These are phyloP conservation scores for Hypomyces perniciosus DNA, from an alignment of 2,329 filamentous ascomycete genomes.

Conservation along the genomic window DNA sequence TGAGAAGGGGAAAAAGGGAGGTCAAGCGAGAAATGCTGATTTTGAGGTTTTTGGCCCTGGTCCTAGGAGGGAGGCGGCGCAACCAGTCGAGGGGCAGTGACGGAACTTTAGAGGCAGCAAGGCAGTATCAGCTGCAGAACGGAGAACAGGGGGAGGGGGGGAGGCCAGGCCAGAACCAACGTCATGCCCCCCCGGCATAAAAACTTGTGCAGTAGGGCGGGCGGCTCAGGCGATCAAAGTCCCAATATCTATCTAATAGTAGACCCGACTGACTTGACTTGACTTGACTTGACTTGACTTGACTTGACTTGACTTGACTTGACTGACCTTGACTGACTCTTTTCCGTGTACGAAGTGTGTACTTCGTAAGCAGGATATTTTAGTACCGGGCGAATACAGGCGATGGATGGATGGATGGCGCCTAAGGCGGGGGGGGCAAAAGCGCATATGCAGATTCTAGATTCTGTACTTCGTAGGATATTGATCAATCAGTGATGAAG, in stretches of 20 bases:
- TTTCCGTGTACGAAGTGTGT: background rate
- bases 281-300: background rate
- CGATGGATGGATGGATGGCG: background rate
- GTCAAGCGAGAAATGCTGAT: background rate
- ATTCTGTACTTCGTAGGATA: too few relatives aligned
- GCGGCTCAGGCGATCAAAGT: slow-evolving; percentile 1
- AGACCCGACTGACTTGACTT: background rate
- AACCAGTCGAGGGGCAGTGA: slow-evolving; percentile 8
- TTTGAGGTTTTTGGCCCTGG: slow-evolving; percentile 9
- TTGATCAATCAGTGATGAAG: too few relatives aligned
- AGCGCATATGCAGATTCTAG: too few relatives aligned
- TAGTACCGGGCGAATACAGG: too few relatives aligned
- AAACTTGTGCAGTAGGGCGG: background rate
- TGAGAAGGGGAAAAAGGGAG: background rate
- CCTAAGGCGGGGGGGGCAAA: too few relatives aligned
- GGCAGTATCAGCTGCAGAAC: slow-evolving; percentile 13
- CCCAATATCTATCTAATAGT: background rate
- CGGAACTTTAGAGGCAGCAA: slow-evolving; percentile 10
- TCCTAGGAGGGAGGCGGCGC: slow-evolving; percentile 6
- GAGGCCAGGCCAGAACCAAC: background rate
- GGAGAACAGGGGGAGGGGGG: background rate
- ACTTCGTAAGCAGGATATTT: too few relatives aligned
- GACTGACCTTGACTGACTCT: background rate
- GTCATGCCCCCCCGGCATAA: too few relatives aligned
- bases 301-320: too few relatives aligned